phyloP scores from a whole-genome alignment of 495 filamentous ascomycete species.

The Poronia punctata region DNA sequence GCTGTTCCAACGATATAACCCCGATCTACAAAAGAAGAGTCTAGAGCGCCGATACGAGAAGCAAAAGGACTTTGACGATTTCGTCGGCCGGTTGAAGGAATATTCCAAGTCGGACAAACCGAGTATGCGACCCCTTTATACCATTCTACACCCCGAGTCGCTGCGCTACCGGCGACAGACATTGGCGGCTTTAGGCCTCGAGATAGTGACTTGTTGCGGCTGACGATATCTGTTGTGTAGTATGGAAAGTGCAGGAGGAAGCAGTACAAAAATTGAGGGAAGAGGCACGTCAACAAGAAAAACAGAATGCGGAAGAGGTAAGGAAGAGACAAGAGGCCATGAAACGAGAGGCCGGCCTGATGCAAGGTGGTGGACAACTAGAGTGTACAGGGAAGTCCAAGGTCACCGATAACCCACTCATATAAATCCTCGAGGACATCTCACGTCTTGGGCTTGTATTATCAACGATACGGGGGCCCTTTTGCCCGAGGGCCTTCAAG shows the following conservation, averaged over 20 bases:
- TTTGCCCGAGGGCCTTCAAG: background rate
- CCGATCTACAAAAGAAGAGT: constrained; percentile 79
- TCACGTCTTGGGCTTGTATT: background rate
- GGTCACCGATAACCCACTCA: constrained; percentile 2
- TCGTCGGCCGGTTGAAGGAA: constrained; percentile 73
- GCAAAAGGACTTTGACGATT: constrained; percentile 82
- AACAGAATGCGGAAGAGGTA: constrained; percentile 45
- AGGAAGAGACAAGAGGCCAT: constrained; percentile 59
- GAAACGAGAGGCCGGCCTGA: constrained; percentile 38
- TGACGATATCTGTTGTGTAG: too few species aligned
- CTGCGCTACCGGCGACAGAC: too few species aligned
- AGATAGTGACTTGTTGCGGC: too few species aligned
- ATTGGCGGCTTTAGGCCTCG: too few species aligned
- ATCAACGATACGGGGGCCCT: background rate
- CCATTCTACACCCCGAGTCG: background rate
- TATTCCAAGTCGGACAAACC: constrained; percentile 88
- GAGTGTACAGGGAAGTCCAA: constrained; percentile 6
- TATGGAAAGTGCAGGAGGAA: constrained; percentile 69
- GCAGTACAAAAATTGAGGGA: constrained; percentile 50
- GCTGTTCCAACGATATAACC: constrained; percentile 85
- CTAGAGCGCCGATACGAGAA: constrained; percentile 63
- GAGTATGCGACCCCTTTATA: constrained; percentile 33
- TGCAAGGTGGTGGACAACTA: background rate
- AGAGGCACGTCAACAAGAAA: constrained; percentile 44
- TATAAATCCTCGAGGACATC: background rate